These are phyloP conservation scores for Pochonia chlamydosporia DNA, from an alignment of 2,329 filamentous ascomycete genomes.

Conservation along the genomic window DNA sequence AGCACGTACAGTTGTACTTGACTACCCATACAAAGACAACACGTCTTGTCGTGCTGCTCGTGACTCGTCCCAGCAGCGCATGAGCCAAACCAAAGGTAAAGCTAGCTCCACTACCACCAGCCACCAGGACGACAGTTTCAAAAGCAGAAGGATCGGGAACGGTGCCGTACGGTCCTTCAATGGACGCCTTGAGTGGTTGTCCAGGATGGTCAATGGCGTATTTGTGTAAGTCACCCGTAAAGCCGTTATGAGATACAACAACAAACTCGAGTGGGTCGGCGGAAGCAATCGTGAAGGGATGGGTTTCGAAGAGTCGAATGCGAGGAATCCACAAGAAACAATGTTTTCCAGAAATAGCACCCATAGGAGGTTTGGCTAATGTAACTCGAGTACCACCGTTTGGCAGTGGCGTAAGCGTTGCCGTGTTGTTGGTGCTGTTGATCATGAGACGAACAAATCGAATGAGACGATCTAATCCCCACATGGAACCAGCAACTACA, in stretches of 20 bases:
- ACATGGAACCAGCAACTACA: constrained; percentile 38
- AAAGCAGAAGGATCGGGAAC: constrained; percentile 45
- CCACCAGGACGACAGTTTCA: constrained; percentile 53
- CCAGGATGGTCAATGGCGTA: constrained; percentile 46
- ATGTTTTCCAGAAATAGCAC: constrained; percentile 50
- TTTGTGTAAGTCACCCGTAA: constrained; percentile 49
- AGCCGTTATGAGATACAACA: constrained; percentile 52
- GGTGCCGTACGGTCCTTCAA: constrained; percentile 55
- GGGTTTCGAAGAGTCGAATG: constrained; percentile 51
- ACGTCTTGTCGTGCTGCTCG: constrained; percentile 14
- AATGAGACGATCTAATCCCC: constrained; percentile 45
- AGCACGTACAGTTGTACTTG: constrained; percentile 28
- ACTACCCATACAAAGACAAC: constrained; percentile 37
- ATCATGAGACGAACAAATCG: constrained; percentile 36
- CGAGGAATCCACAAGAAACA: constrained; percentile 59
- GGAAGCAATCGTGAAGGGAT: constrained; percentile 57
- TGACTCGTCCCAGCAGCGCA: constrained; percentile 25
- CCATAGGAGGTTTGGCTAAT: constrained; percentile 41
- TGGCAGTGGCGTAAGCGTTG: constrained; percentile 46
- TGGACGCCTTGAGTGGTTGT: constrained; percentile 39
- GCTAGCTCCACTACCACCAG: constrained; percentile 55
- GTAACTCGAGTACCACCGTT: constrained; percentile 50
- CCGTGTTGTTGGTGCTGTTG: constrained; percentile 44
- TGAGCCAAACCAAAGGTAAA: constrained; percentile 41
- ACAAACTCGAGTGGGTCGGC: constrained; percentile 51